A percentile compares a stretch with the other conserved stretches of the same genome.
Evolutionary conservation across 2,329 filamentous ascomycete genomes (phyloP).

Genomic region (Apiospora kogelbergensis): DNA sequence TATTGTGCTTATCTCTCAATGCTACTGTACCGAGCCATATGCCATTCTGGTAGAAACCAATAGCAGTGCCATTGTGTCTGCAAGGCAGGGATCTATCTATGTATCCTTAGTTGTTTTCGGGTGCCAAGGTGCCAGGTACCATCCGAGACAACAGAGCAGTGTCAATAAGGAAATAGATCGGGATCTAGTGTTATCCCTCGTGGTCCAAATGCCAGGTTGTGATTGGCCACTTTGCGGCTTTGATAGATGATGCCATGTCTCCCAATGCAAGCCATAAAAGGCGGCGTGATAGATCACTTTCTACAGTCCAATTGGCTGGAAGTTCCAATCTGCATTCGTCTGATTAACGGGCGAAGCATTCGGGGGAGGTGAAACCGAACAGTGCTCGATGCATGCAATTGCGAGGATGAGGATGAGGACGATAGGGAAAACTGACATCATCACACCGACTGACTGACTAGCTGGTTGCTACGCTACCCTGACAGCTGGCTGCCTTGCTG

Average conservation of each 20-base stretch:
- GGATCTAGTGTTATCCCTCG: not conserved
- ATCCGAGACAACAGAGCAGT: not conserved
- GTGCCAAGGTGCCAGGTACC: not conserved
- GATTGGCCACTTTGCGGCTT: not conserved
- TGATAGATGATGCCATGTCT: not conserved
- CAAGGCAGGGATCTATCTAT: not conserved
- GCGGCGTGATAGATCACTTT: not conserved
- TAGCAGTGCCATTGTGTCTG: not conserved
- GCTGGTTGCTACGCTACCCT: conserved; percentile 3
- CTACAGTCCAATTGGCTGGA: not conserved
- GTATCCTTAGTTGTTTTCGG: too few relatives aligned
- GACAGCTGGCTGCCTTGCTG: not conserved
- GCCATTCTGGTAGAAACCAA: not conserved
- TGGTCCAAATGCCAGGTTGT: not conserved
- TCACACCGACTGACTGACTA: not conserved
- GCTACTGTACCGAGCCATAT: not conserved
- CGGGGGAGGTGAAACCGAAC: not conserved
- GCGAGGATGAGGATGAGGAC: not conserved
- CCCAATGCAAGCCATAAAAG: not conserved
- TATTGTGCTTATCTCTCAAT: not conserved
- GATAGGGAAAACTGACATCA: not conserved
- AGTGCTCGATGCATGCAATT: not conserved
- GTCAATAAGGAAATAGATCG: not conserved
- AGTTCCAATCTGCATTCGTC: not conserved
- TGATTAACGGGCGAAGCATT: not conserved